Conservation (phyloP, 768 basidiomycete genomes). For the Mycena amicta region DNA sequence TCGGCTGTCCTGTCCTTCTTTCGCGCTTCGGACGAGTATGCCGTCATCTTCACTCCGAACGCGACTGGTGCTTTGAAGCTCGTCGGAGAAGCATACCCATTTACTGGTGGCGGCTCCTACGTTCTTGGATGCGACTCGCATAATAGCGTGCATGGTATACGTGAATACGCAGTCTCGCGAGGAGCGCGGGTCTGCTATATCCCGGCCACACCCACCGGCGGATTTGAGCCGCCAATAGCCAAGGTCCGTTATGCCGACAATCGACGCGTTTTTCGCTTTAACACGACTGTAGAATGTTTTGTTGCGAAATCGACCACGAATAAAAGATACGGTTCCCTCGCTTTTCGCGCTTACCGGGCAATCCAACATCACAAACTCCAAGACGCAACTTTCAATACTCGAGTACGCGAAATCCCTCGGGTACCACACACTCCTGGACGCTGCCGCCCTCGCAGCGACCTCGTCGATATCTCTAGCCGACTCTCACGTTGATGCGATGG, state of each 20-base stretch:
- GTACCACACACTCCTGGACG: conserved; percentile 78
- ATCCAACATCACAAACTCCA: conserved; percentile 81
- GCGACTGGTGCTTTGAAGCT: conserved; percentile 80
- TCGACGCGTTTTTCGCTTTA: conserved; percentile 10
- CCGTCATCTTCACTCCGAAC: conserved; percentile 82
- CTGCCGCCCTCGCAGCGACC: conserved; percentile 78
- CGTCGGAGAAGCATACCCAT: conserved; percentile 81
- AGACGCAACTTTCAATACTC: conserved; percentile 66
- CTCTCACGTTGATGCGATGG: conserved; percentile 78
- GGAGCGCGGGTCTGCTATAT: conserved; percentile 68
- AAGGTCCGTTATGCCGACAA: conserved; percentile 50
- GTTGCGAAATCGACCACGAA: conserved; percentile 49
- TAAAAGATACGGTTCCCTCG: conserved; percentile 47
- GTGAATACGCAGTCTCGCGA: conserved; percentile 62
- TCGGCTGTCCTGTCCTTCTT: conserved; percentile 77
- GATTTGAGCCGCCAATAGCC: conserved; percentile 57
- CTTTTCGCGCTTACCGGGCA: conserved; percentile 79
- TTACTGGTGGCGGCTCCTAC: conserved; percentile 56
- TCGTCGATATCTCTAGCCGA: conserved; percentile 66
- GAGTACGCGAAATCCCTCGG: conserved; percentile 67
- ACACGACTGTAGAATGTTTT: conserved; percentile 53
- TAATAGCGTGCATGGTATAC: conserved; percentile 82
- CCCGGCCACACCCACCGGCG: conserved; percentile 62
- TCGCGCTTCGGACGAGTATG: conserved; percentile 69
- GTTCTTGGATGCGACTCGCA: conserved; percentile 80